phyloP scores from a whole-genome alignment of 2,329 filamentous ascomycete genomes.

The Neofusicoccum parvum region DNA sequence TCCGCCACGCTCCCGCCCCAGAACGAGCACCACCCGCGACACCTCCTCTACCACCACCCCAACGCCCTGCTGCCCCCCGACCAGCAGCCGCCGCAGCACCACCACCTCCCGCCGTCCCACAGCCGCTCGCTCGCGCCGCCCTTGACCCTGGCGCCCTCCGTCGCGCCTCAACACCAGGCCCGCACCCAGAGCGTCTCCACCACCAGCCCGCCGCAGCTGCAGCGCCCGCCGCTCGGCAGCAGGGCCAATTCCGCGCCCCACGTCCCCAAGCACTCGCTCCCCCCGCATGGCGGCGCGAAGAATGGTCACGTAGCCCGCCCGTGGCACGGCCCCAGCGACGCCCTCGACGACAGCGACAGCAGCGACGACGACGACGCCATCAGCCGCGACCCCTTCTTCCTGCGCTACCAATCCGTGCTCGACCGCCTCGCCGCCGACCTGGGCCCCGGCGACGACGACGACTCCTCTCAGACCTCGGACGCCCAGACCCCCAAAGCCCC shows the following conservation, averaged over 20 bases:
- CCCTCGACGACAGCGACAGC: constrained; percentile 1
- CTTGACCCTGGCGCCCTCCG: constrained; percentile 9
- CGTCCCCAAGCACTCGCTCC: constrained; percentile 28
- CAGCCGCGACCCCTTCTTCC: constrained; percentile 44
- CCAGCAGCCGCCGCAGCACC: background rate
- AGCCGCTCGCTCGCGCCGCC: constrained; percentile 7
- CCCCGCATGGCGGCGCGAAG: constrained; percentile 16
- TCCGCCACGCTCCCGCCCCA: background rate
- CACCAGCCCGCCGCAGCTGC: constrained; percentile 6
- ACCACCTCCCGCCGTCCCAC: background rate
- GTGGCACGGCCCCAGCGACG: constrained; percentile 7
- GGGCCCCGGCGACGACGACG: constrained; percentile 17
- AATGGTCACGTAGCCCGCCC: constrained; percentile 20
- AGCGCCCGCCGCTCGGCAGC: constrained; percentile 11
- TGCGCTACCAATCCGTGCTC: constrained; percentile 37
- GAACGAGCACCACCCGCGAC: background rate
- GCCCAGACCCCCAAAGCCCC: constrained; percentile 23
- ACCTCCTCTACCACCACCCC: background rate
- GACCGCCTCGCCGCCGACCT: constrained; percentile 27
- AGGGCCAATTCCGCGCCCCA: constrained; percentile 40
- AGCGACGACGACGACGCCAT: constrained; percentile 33
- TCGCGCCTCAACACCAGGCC: constrained; percentile 12
- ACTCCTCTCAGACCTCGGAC: background rate
- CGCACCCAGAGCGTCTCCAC: constrained; percentile 18
- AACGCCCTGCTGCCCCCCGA: background rate